Evolutionary conservation across 768 basidiomycete species (phyloP).

Genomic region (Leccinellum albellum): DNA sequence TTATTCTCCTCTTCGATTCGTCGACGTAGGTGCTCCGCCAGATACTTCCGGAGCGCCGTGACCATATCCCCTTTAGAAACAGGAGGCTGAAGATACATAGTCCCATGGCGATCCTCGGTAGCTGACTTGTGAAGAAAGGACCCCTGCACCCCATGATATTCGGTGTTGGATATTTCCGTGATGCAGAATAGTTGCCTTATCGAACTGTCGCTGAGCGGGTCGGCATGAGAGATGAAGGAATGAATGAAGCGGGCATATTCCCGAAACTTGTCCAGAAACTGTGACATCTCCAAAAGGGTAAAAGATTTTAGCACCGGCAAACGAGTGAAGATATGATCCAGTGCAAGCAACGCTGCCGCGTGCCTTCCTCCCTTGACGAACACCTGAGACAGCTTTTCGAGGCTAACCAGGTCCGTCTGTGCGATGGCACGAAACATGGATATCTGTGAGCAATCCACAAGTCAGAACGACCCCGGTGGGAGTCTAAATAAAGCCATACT

Average conservation of each 20-base stretch:
- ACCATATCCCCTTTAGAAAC: slow-evolving; percentile 20
- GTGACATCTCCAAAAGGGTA: slow-evolving; percentile 15
- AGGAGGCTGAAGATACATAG: not conserved
- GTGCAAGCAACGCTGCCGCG: slow-evolving; percentile 5
- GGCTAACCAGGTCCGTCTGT: slow-evolving; percentile 16
- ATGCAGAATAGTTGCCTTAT: slow-evolving; percentile 30
- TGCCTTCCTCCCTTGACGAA: slow-evolving; percentile 22
- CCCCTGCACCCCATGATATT: slow-evolving; percentile 7
- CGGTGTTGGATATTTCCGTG: slow-evolving; percentile 4
- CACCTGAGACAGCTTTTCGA: slow-evolving; percentile 30
- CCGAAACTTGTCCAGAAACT: slow-evolving; percentile 3
- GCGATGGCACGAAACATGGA: slow-evolving; percentile 35
- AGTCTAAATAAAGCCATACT: slow-evolving; percentile 6
- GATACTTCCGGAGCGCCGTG: slow-evolving; percentile 16
- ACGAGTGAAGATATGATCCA: slow-evolving; percentile 6
- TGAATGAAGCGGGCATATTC: slow-evolving; percentile 7
- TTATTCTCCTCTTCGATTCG: slow-evolving; percentile 33
- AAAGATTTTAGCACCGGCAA: slow-evolving; percentile 19
- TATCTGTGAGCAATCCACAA: slow-evolving; percentile 5
- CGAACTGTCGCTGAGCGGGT: slow-evolving; percentile 4
- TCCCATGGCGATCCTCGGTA: not conserved
- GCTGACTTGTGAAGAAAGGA: slow-evolving; percentile 9
- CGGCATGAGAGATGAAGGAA: not conserved
- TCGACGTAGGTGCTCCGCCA: slow-evolving; percentile 28
- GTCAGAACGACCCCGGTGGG: not conserved